Evolutionary conservation across 176 grass and related monocot genomes (phyloP).

Genomic region (Chrysopogon serrulatus): DNA sequence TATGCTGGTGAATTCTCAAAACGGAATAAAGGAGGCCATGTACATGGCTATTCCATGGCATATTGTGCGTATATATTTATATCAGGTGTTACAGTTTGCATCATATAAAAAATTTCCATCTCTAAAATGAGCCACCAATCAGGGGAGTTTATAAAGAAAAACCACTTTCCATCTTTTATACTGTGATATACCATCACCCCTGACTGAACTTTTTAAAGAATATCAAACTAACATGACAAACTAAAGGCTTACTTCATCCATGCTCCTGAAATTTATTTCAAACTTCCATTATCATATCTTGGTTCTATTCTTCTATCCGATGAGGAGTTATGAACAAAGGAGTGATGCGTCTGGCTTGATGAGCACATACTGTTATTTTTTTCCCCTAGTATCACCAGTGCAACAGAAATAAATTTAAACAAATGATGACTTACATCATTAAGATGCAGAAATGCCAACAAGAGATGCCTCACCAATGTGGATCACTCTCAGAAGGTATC

Average conservation of each 20-base stretch:
- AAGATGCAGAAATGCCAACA: conserved; percentile 36
- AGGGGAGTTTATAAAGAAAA: not conserved
- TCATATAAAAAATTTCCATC: not conserved
- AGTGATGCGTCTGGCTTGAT: not conserved
- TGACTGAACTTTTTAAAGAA: not conserved
- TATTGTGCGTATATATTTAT: not conserved
- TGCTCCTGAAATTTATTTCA: not conserved
- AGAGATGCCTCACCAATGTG: conserved; percentile 84
- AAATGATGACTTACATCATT: conserved; percentile 48
- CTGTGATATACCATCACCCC: not conserved
- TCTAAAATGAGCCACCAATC: not conserved
- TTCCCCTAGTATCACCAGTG: not conserved
- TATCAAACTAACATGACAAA: not conserved
- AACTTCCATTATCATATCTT: not conserved
- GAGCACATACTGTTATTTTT: conserved; percentile 1
- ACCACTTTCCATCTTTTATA: not conserved
- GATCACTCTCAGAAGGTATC: conserved; percentile 96
- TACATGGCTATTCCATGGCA: not conserved
- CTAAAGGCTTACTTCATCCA: not conserved
- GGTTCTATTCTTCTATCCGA: not conserved
- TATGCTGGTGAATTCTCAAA: not conserved
- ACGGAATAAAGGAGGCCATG: not conserved
- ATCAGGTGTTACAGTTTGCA: not conserved
- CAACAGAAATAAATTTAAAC: conserved; percentile 10
- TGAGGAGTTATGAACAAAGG: not conserved